phyloP scores from a whole-genome alignment of 176 grass and related monocot genomes.

The Oryza punctata region DNA sequence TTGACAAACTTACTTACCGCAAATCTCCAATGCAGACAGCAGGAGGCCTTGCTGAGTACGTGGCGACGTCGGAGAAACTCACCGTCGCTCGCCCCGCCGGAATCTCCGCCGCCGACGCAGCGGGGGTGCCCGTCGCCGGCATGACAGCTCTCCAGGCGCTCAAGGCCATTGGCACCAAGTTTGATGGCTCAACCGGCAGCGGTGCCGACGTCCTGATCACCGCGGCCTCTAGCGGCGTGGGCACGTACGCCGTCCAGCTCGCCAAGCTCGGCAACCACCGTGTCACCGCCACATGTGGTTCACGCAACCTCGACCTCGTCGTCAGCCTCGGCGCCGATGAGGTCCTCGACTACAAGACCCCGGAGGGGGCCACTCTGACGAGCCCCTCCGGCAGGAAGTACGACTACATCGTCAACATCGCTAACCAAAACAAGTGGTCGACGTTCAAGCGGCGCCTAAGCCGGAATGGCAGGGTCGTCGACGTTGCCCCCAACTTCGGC shows the following conservation, averaged over 20 bases:
- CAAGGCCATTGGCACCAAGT: constrained; percentile 33
- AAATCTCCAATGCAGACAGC: neutral
- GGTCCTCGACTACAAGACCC: constrained; percentile 54
- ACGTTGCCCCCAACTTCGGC: neutral
- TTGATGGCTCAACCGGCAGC: constrained; percentile 20
- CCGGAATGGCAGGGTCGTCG: neutral
- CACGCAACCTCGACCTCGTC: constrained; percentile 48
- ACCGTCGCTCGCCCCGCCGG: constrained; percentile 17
- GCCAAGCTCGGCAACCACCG: constrained; percentile 45
- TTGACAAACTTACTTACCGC: no score
- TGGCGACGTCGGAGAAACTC: constrained; percentile 21
- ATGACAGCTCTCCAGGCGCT: constrained; percentile 45
- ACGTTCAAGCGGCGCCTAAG: neutral
- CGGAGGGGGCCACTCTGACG: constrained; percentile 32
- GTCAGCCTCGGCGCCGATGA: constrained; percentile 51
- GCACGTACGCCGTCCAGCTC: constrained; percentile 56
- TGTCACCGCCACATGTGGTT: constrained; percentile 58
- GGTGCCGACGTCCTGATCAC: constrained; percentile 47
- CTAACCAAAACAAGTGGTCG: neutral
- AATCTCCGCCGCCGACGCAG: constrained; percentile 38
- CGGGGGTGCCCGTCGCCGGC: constrained; percentile 37
- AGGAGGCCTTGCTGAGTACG: constrained; percentile 56
- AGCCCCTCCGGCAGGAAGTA: constrained; percentile 54
- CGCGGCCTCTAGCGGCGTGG: constrained; percentile 47
- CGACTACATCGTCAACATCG: constrained; percentile 19